These are phyloP conservation scores for Cyberlindnera xishuangbannaensis DNA, from an alignment of 805 yeast genomes.

Conservation along the genomic window DNA sequence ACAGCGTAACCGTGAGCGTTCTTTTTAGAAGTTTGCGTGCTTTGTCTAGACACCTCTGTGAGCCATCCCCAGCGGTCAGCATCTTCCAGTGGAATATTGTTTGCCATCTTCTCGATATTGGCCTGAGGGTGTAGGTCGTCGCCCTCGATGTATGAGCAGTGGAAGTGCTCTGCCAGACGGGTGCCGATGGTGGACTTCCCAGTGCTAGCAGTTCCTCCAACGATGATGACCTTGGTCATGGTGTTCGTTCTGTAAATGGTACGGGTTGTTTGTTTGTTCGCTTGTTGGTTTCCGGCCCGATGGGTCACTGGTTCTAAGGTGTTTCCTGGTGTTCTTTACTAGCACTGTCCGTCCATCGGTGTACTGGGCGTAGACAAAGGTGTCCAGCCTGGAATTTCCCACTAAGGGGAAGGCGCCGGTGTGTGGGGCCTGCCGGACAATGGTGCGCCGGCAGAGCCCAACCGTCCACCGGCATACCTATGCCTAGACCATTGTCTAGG, in stretches of 20 bases:
- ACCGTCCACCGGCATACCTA: too few species aligned
- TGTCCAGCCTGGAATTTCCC: too few species aligned
- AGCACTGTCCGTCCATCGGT: too few species aligned
- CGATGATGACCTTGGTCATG: constrained; percentile 42
- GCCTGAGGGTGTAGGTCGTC: constrained; percentile 68
- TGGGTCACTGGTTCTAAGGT: too few species aligned
- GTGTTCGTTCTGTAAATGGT: not conserved
- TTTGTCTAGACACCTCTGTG: constrained; percentile 36
- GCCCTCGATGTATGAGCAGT: constrained; percentile 73
- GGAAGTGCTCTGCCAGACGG: constrained; percentile 37
- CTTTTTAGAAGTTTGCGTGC: constrained; percentile 35
- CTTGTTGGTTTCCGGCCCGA: not conserved
- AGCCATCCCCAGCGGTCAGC: constrained; percentile 95
- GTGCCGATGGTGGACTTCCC: constrained; percentile 83
- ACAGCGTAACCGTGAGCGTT: constrained; percentile 32
- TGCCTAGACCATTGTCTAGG: too few species aligned
- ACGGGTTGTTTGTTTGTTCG: not conserved
- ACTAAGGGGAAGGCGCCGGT: too few species aligned
- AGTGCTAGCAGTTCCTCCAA: constrained; percentile 96
- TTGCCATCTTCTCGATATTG: constrained; percentile 79
- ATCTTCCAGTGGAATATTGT: constrained; percentile 76
- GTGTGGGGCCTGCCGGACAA: too few species aligned
- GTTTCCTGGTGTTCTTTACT: too few species aligned
- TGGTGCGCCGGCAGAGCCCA: too few species aligned
- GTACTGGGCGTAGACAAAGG: too few species aligned